Evolutionary conservation across 352 stramenopile species (phyloP).

Genomic region (Phytophthora rubi): DNA sequence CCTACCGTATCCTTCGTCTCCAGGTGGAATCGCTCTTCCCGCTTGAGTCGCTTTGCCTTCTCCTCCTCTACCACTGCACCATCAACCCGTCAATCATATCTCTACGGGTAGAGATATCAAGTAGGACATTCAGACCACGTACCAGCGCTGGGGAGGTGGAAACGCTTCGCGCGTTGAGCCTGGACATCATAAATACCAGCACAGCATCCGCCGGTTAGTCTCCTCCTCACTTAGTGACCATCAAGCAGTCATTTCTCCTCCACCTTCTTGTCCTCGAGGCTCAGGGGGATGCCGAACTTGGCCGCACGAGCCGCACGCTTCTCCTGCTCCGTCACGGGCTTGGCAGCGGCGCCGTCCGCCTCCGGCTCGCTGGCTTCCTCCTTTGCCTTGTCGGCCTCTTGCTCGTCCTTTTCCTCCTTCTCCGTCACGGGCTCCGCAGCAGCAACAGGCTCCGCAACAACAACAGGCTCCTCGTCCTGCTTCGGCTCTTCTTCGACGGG

Average conservation of each 20-base stretch:
- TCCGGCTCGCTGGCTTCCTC: constrained; percentile 14
- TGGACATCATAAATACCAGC: constrained; percentile 24
- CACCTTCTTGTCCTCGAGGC: constrained; percentile 83
- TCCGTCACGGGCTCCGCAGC: constrained; percentile 12
- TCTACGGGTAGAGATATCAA: not conserved
- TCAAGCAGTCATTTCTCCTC: not conserved
- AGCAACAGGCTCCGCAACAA: not conserved
- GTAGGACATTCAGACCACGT: constrained; percentile 4
- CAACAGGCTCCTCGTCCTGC: constrained; percentile 17
- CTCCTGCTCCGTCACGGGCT: constrained; percentile 70
- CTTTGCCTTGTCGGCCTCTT: constrained; percentile 12
- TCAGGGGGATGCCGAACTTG: constrained; percentile 81
- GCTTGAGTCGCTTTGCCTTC: constrained; percentile 73
- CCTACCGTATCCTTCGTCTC: constrained; percentile 78
- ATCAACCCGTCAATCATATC: not conserved
- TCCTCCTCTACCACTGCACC: constrained; percentile 49
- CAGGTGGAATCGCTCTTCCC: constrained; percentile 80
- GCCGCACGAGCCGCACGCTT: constrained; percentile 80
- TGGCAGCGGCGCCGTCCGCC: constrained; percentile 19
- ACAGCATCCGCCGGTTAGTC: constrained; percentile 4
- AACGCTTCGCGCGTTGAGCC: constrained; percentile 82
- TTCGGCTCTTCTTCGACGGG: constrained; percentile 26
- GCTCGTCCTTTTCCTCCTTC: constrained; percentile 15
- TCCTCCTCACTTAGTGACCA: not conserved
- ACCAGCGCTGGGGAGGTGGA: constrained; percentile 62